Percentiles rank a stretch among this genome's conserved stretches.
phyloP scores from a whole-genome alignment of 2,329 filamentous ascomycete species.

The Beauveria rudraprayagi region DNA sequence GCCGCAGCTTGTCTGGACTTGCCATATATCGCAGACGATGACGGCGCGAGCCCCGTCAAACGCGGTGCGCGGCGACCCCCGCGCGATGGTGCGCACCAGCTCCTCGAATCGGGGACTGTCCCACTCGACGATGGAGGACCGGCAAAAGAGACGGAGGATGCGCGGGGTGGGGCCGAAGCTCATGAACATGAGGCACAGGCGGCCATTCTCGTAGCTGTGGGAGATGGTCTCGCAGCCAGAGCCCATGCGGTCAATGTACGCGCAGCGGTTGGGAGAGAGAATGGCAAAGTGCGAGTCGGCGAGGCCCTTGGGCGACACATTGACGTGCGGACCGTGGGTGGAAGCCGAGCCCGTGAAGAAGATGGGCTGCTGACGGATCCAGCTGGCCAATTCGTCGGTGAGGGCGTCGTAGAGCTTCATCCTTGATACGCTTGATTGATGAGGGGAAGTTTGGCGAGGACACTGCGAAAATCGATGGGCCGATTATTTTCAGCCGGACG shows the following conservation, averaged over 20 bases:
- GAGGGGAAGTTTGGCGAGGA: not conserved
- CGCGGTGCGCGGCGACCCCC: constrained; percentile 24
- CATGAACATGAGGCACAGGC: constrained; percentile 68
- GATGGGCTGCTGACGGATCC: constrained; percentile 59
- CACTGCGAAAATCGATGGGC: not conserved
- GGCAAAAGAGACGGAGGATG: constrained; percentile 58
- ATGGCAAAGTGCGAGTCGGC: constrained; percentile 54
- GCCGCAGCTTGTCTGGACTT: constrained; percentile 60
- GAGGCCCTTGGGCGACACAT: constrained; percentile 68
- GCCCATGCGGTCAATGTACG: constrained; percentile 67
- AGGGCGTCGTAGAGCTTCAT: constrained; percentile 57
- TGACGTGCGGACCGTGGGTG: constrained; percentile 59
- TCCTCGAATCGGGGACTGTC: constrained; percentile 40
- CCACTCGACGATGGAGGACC: constrained; percentile 50
- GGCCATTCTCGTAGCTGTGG: constrained; percentile 69
- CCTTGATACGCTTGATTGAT: not conserved
- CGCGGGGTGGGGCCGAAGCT: constrained; percentile 52
- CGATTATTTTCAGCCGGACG: not conserved
- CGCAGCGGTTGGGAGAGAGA: constrained; percentile 48
- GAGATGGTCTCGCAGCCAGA: constrained; percentile 69
- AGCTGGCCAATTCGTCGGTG: constrained; percentile 46
- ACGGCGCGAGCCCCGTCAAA: constrained; percentile 50
- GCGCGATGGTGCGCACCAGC: constrained; percentile 36
- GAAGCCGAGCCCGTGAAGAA: constrained; percentile 75
- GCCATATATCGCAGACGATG: constrained; percentile 52